phyloP scores from a whole-genome alignment of 306 rosid species.

The Sicyos baderoa region DNA sequence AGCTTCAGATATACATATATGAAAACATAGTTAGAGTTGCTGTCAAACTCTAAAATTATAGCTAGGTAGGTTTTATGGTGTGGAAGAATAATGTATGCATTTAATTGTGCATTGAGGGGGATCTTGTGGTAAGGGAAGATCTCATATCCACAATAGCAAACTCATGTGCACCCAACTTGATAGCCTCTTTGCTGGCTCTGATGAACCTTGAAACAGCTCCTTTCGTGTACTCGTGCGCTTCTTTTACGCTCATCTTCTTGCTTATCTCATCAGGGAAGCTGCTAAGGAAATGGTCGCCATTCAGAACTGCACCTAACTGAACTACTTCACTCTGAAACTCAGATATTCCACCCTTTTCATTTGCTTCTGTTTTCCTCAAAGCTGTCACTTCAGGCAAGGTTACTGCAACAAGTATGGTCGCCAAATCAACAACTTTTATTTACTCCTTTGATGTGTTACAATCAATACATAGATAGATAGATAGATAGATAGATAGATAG shows the following conservation, averaged over 20 bases:
- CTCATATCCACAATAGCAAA: conserved; percentile 98
- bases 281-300: conserved; percentile 86
- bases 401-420: conserved; percentile 30
- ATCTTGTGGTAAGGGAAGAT: conserved; percentile 94
- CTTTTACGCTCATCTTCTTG: conserved; percentile 72
- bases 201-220: conserved; percentile 91
- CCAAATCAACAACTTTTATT: too few relatives aligned
- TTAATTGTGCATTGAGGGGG: conserved; percentile 51
- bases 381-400: conserved; percentile 73
- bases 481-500: too few relatives aligned
- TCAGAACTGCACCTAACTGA: conserved; percentile 86
- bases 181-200: conserved; percentile 92
- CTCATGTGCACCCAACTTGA: conserved; percentile 72
- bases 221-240: conserved; percentile 60
- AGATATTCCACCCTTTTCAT: conserved; percentile 50
- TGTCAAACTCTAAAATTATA: background rate
- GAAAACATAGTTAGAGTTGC: background rate
- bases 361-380: conserved; percentile 60
- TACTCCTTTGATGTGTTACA: too few relatives aligned
- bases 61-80: background rate
- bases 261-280: conserved; percentile 82
- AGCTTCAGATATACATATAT: too few relatives aligned
- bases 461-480: too few relatives aligned
- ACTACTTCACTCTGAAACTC: conserved; percentile 92
- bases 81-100: background rate